phyloP scores from a whole-genome alignment of 148 eudicot genomes.

The Nyssa sinensis region DNA sequence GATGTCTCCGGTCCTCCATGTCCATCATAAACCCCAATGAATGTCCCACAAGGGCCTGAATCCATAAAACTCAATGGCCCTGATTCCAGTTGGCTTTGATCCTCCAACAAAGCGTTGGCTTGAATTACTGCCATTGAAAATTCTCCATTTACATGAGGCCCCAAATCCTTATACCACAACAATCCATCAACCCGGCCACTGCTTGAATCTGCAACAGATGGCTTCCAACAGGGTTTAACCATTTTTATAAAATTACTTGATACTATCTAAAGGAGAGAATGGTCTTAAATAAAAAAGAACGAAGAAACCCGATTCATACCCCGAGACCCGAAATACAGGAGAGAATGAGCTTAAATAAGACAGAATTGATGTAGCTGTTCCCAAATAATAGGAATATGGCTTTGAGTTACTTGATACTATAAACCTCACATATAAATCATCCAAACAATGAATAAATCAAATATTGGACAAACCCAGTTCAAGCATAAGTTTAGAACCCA shows the following conservation, averaged over 20 bases:
- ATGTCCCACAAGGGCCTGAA: constrained; percentile 69
- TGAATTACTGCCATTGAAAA: constrained; percentile 87
- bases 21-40: constrained; percentile 85
- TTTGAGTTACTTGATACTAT: no score
- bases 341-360: no score
- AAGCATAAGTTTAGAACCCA: not conserved
- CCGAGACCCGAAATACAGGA: no score
- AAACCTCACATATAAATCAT: not conserved
- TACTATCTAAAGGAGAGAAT: no score
- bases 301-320: no score
- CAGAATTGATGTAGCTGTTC: no score
- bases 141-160: constrained; percentile 63
- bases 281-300: no score
- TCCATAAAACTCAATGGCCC: constrained; percentile 47
- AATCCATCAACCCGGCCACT: constrained; percentile 57
- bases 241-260: constrained; percentile 30
- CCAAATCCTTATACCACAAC: constrained; percentile 75
- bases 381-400: no score
- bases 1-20: constrained; percentile 88
- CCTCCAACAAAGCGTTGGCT: constrained; percentile 73
- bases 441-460: not conserved
- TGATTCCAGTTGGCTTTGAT: constrained; percentile 75
- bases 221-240: constrained; percentile 72
- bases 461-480: not conserved
- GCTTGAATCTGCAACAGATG: constrained; percentile 25